A percentile compares a stretch with the other conserved stretches of the same genome.
Evolutionary conservation across 352 stramenopile genomes (phyloP).

Genomic region (Phytopythium vexans): DNA sequence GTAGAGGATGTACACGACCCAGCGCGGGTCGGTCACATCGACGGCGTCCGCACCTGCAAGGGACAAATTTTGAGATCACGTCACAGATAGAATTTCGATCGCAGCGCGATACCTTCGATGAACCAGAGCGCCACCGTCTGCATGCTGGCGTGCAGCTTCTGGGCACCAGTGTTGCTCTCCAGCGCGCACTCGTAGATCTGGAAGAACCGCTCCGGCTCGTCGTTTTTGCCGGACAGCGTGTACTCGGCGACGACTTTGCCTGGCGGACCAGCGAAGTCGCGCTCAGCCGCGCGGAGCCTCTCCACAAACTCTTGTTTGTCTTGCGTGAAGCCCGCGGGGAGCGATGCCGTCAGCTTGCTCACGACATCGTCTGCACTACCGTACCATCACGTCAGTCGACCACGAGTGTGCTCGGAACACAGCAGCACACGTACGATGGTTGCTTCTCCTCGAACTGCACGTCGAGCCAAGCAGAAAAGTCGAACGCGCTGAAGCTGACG

Average conservation of each 20-base stretch:
- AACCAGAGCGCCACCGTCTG: constrained; percentile 81
- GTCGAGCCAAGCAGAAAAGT: constrained; percentile 59
- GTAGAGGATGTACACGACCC: constrained; percentile 80
- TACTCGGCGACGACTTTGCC: constrained; percentile 45
- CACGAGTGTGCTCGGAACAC: neutral
- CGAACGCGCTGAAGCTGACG: constrained; percentile 58
- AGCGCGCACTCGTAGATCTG: constrained; percentile 68
- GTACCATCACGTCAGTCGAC: no score
- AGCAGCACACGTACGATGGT: constrained; percentile 19
- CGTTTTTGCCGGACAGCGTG: neutral
- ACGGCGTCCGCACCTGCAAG: constrained; percentile 57
- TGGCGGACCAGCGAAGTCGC: constrained; percentile 34
- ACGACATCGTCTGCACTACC: constrained; percentile 51
- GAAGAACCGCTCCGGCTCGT: constrained; percentile 30
- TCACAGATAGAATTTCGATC: neutral
- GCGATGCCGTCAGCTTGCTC: constrained; percentile 38
- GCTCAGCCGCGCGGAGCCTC: constrained; percentile 10
- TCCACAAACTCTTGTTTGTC: constrained; percentile 38
- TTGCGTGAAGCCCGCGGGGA: constrained; percentile 39
- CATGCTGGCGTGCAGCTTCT: constrained; percentile 58
- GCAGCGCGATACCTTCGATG: constrained; percentile 59
- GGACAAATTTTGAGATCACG: neutral
- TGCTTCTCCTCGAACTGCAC: constrained; percentile 53
- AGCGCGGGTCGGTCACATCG: constrained; percentile 70
- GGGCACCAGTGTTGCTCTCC: constrained; percentile 46